Evolutionary conservation across 768 basidiomycete species (phyloP), one percentile per base, ranked within the genome.

Genomic region (Macrolepiota dolichaula): DNA sequence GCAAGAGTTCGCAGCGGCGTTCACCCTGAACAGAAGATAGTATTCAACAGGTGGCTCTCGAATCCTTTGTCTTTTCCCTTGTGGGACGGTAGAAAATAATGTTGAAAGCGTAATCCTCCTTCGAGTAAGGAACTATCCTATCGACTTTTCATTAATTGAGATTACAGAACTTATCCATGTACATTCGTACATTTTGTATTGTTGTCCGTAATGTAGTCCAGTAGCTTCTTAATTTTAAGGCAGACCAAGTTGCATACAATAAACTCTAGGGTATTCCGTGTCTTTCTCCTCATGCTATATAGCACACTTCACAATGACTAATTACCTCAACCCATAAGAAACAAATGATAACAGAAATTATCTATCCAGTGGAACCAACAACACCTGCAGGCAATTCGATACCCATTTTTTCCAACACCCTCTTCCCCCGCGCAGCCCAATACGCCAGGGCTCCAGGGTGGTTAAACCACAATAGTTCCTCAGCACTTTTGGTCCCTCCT

Each of bases 391-490:
- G 69, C 2, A 77, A 68, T 22, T 75, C 72, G 42, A 90, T 81
- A 10, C 75, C 79, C 36, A 89, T 68, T 62, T 68, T 76, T 3
- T 69, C 68, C 57, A 88, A 68, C n/a, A 83, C 81, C 51, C 65
- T 67, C 22, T 81, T 75, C 4, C 89, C 89, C 12, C 74, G 71
- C 38, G 64, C 64, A 0, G 79, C 83, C 89, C 89, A 90, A 63
- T 77, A 76, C 15, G 61, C 55, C 59, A 85, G 36, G 9, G 76
- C 71, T 17, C 59, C 67, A 5, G 70, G 59, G 35, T 85, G 72
- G 50, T 83, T 78, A 63, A 85, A 89, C 88, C 89, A 90, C 68
- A 76, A 66, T 4, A 55, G 38, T 47, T 52, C 11, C 37, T 52
- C 36, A 36, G 47, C 49, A 36, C 11, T 10, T 24, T 51, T 29